These are phyloP conservation scores for Diplodia intermedia DNA, from an alignment of 2,329 filamentous ascomycete species.

Conservation along the genomic window DNA sequence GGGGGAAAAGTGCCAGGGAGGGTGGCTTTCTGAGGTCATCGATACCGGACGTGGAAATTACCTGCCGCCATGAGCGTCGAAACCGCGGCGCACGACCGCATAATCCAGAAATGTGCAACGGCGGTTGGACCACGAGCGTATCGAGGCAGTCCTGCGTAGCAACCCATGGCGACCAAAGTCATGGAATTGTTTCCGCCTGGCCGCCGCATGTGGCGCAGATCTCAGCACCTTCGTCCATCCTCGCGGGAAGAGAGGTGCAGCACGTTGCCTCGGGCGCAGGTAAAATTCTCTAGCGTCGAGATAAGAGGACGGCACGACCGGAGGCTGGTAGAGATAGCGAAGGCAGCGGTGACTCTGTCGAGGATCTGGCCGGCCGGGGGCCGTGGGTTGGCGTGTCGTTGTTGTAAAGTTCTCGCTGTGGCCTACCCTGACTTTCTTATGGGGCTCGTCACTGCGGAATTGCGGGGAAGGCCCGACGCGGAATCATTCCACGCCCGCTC, in stretches of 20 bases:
- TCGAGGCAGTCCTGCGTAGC: not conserved
- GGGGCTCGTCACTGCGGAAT: constrained; percentile 1
- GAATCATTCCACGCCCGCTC: constrained; percentile 2
- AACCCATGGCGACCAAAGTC: not conserved
- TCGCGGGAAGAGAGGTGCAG: not conserved
- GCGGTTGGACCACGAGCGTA: not conserved
- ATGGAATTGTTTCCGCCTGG: constrained; percentile 21
- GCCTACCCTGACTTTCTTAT: not conserved
- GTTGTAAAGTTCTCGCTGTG: constrained; percentile 20
- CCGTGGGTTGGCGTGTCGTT: constrained; percentile 12
- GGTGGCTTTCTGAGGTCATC: not conserved
- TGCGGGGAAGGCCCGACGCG: not conserved
- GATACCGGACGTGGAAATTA: not conserved
- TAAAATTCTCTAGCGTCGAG: constrained; percentile 3
- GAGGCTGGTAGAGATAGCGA: constrained; percentile 8
- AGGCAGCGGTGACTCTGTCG: not conserved
- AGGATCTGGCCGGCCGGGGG: constrained; percentile 5
- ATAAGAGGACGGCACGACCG: constrained; percentile 13
- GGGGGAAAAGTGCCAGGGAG: not conserved
- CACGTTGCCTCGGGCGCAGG: not conserved
- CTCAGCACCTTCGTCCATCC: not conserved
- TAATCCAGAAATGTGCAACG: not conserved
- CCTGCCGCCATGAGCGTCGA: not conserved
- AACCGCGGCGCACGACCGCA: not conserved
- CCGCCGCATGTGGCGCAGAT: constrained; percentile 19